These are phyloP conservation scores for Neocatenulostroma microsporum DNA, from an alignment of 2,329 filamentous ascomycete genomes.

Conservation along the genomic window DNA sequence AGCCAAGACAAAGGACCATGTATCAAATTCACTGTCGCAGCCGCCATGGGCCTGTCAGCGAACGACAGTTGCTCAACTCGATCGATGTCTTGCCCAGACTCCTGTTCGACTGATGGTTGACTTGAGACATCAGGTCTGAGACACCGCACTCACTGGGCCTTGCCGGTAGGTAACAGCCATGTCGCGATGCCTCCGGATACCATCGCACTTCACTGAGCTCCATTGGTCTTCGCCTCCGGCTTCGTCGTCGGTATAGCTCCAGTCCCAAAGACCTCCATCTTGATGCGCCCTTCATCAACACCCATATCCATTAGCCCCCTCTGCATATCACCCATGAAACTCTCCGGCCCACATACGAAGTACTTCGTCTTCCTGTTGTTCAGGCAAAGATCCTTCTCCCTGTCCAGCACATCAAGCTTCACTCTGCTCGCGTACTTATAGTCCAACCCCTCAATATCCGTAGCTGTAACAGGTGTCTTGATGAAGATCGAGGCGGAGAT, in stretches of 20 bases:
- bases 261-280: constrained; percentile 46
- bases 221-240: constrained; percentile 53
- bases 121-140: too few relatives aligned
- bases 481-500: constrained; percentile 53
- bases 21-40: too few relatives aligned
- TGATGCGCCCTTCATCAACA: constrained; percentile 52
- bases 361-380: constrained; percentile 53
- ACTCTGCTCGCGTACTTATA: constrained; percentile 52
- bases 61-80: too few relatives aligned
- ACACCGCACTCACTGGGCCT: too few relatives aligned
- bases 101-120: too few relatives aligned
- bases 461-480: constrained; percentile 39
- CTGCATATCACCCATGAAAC: constrained; percentile 60
- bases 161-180: too few relatives aligned
- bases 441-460: constrained; percentile 45
- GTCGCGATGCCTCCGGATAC: too few relatives aligned
- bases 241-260: constrained; percentile 60
- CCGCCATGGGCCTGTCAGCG: too few relatives aligned
- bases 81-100: too few relatives aligned
- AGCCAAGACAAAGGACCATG: too few relatives aligned
- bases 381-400: constrained; percentile 48
- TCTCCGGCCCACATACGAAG: constrained; percentile 62
- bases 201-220: constrained; percentile 56
- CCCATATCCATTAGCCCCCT: constrained; percentile 47
- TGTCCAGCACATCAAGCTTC: constrained; percentile 49